These are phyloP conservation scores for Grosmannia penicillata DNA, from an alignment of 2,329 filamentous ascomycete genomes.

Conservation along the genomic window DNA sequence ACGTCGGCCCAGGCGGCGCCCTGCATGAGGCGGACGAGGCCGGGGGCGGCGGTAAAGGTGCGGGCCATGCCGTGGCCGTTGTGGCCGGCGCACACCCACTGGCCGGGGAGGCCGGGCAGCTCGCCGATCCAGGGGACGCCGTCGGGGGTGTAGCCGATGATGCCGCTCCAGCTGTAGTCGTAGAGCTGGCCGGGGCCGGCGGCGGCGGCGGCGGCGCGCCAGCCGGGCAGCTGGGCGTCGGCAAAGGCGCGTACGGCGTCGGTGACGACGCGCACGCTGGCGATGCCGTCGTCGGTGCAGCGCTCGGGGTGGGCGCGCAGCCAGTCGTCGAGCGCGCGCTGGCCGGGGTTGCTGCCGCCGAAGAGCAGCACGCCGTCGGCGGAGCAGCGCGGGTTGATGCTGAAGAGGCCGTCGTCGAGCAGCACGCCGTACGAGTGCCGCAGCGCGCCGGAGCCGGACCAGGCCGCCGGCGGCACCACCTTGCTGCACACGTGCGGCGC, in stretches of 20 bases:
- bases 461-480: background rate
- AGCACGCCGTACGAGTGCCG: slow-evolving; percentile 1
- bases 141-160: background rate
- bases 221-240: background rate
- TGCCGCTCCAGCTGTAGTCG: slow-evolving; percentile 4
- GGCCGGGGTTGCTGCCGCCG: slow-evolving; percentile 1
- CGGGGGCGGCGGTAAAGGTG: slow-evolving; percentile 1
- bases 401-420: background rate
- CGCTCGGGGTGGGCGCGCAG: background rate
- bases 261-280: background rate
- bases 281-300: slow-evolving; percentile 3
- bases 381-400: slow-evolving; percentile 2
- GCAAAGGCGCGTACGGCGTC: background rate
- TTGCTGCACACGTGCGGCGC: slow-evolving; percentile 3
- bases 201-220: background rate
- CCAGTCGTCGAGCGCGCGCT: background rate
- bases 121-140: slow-evolving; percentile 2
- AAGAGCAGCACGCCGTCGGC: slow-evolving; percentile 1
- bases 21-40: slow-evolving; percentile 1
- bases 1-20: background rate
- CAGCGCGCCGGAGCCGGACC: background rate
- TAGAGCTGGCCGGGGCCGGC: too few species aligned
- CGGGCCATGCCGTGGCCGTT: slow-evolving; percentile 3
- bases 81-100: slow-evolving; percentile 4
- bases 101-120: background rate